Evolutionary conservation across 345 rosid genomes (phyloP).

Genomic region (Eucalyptus camaldulensis): DNA sequence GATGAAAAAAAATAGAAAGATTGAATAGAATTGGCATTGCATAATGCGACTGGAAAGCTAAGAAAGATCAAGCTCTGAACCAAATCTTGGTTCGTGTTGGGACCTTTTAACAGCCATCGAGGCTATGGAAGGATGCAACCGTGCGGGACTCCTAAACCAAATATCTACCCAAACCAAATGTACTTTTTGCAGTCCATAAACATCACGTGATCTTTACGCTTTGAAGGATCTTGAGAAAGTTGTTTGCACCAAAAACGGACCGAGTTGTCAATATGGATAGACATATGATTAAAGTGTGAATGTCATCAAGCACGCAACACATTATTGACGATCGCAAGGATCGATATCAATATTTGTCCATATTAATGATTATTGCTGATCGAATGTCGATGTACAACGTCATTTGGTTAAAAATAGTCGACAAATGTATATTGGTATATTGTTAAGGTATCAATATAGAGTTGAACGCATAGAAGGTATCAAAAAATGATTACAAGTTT

Average conservation of each 20-base stretch:
- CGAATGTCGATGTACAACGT: rapidly evolving
- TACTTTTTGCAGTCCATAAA: background rate
- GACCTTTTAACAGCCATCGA: background rate
- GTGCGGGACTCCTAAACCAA: background rate
- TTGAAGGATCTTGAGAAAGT: background rate
- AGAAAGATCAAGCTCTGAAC: background rate
- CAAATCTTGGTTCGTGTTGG: background rate
- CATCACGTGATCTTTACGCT: background rate
- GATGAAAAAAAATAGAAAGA: background rate
- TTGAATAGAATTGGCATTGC: background rate
- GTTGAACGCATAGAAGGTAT: background rate
- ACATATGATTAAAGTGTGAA: background rate
- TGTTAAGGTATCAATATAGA: background rate
- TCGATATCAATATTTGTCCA: background rate
- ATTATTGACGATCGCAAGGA: background rate
- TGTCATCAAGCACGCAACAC: background rate
- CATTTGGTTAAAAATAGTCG: background rate
- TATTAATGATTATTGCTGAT: background rate
- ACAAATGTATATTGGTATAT: no score
- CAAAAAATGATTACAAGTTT: background rate
- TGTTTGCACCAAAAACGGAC: background rate
- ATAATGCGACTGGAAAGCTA: background rate
- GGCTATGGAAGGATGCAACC: background rate
- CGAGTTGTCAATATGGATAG: background rate
- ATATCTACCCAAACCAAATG: background rate